Base-by-base conservation (phyloP, 2,329 filamentous ascomycete genomes). In the Colletotrichum trifolii region DNA sequence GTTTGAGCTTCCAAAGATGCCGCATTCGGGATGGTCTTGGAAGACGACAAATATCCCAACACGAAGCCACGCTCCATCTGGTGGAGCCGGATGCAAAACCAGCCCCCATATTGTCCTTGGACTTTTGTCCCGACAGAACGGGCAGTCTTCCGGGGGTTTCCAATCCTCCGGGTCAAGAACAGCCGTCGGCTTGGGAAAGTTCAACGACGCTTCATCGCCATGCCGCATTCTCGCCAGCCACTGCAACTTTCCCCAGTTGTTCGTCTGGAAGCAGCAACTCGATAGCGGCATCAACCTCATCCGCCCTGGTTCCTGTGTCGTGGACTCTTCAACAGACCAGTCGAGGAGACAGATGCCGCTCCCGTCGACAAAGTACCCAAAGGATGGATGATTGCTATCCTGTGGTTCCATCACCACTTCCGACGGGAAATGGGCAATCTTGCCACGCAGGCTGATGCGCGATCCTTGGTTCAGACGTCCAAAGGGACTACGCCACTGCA, bases 331-430 rank as follows among this genome's bases (percentile, higher is more conserved):
- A 11, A 60, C 56, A 12, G 36, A 13, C 56, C 56, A 60, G 12
- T 60, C 56, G 4, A 60, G 15, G 11, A 53, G n/a, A 5, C 56
- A 60, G 13, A 42, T 25, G 2, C 48, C 56, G 8, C 25, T 46
- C 9, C 56, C 56, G 15, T n/a, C 33, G 1, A 13, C 8, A n/a
- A 60, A 60, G 13, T 54, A 35, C 10, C 48, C 56, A 10, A 43
- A 46, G 2, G 40, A 33, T 8, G 39, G 35, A 9, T 8, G 34
- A 5, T 11, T 9, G 4, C 17, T 17, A 10, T 12, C 12, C 1
- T 15, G 13, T 6, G 56, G 56, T 8, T 39, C 34, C 3, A 46
- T 0, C 1, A 17, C 43, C 8, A 54, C 47, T 9, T 34, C 15
- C 9, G 47, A 60, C 8, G 48, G 48, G 6, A 60, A 46, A 6